These are phyloP conservation scores for Glycine soja DNA, from an alignment of 306 rosid genomes.

Conservation along the genomic window DNA sequence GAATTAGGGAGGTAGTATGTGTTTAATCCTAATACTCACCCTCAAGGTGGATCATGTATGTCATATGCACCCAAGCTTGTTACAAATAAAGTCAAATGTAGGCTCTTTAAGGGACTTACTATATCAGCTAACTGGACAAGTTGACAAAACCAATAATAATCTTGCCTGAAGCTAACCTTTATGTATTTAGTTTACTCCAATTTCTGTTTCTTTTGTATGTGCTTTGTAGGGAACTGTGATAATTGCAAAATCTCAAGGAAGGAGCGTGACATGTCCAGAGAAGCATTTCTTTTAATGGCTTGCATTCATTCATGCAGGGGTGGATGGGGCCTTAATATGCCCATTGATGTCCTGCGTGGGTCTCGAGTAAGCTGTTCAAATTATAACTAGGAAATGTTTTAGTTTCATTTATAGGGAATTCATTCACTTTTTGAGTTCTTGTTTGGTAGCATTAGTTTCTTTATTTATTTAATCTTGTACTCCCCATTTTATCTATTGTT, in stretches of 20 bases:
- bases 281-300: slow-evolving; percentile 89
- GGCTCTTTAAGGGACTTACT: neutral
- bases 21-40: neutral
- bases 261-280: slow-evolving; percentile 82
- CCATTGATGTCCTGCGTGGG: slow-evolving; percentile 84
- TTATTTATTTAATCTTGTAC: slow-evolving; percentile 20
- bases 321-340: slow-evolving; percentile 86
- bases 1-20: slow-evolving; percentile 1
- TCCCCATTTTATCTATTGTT: slow-evolving; percentile 14
- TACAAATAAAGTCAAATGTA: slow-evolving; percentile 5
- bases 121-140: slow-evolving; percentile 17
- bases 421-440: slow-evolving; percentile 32
- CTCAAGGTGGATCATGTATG: slow-evolving; percentile 36
- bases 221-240: slow-evolving; percentile 81
- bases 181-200: neutral
- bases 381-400: slow-evolving; percentile 24
- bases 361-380: slow-evolving; percentile 75
- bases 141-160: slow-evolving; percentile 34
- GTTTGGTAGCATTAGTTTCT: slow-evolving; percentile 28
- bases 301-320: slow-evolving; percentile 79
- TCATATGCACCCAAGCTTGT: slow-evolving; percentile 5
- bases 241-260: slow-evolving; percentile 71
- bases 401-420: slow-evolving; percentile 28
- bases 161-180: neutral
- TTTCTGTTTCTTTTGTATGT: slow-evolving; percentile 37